Evolutionary conservation across 495 filamentous ascomycete species (phyloP).

Genomic region (Collariella sp.): DNA sequence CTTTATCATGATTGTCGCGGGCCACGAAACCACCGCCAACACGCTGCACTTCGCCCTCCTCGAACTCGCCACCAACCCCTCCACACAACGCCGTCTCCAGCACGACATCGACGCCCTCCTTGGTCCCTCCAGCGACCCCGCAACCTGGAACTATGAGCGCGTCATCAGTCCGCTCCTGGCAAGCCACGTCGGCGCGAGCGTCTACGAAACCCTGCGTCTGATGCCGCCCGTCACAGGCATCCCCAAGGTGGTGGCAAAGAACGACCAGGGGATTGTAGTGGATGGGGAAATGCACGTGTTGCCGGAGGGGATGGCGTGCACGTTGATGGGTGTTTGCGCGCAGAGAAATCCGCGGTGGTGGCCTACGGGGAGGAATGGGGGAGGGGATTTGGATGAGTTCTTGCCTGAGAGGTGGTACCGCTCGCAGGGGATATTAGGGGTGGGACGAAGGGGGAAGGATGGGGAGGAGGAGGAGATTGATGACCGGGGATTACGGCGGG

Average conservation of each 20-base stretch:
- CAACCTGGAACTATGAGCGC: constrained; percentile 55
- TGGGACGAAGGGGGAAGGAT: constrained; percentile 13
- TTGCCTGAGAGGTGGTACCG: constrained; percentile 42
- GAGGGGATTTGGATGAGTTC: constrained; percentile 40
- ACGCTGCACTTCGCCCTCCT: constrained; percentile 53
- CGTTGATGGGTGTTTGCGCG: constrained; percentile 35
- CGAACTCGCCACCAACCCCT: constrained; percentile 51
- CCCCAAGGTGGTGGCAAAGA: constrained; percentile 46
- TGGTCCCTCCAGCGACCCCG: constrained; percentile 38
- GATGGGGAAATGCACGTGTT: constrained; percentile 43
- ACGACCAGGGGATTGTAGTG: constrained; percentile 45
- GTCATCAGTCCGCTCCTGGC: constrained; percentile 48
- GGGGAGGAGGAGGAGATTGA: constrained; percentile 18
- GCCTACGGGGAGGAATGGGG: constrained; percentile 38
- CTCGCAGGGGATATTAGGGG: constrained; percentile 3
- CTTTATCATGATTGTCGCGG: constrained; percentile 63
- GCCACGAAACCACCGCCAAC: constrained; percentile 67
- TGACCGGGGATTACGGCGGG: constrained; percentile 48
- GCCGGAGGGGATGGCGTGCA: constrained; percentile 40
- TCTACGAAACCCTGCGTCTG: constrained; percentile 60
- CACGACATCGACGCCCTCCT: constrained; percentile 51
- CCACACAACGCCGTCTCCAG: constrained; percentile 51
- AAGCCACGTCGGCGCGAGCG: constrained; percentile 54
- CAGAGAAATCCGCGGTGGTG: constrained; percentile 59
- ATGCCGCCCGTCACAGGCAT: constrained; percentile 53